Percentiles rank a stretch among this genome's conserved stretches.
Evolutionary conservation across 1,284 basidiomycete species (phyloP).

Genomic region (Ustilago bromivora): DNA sequence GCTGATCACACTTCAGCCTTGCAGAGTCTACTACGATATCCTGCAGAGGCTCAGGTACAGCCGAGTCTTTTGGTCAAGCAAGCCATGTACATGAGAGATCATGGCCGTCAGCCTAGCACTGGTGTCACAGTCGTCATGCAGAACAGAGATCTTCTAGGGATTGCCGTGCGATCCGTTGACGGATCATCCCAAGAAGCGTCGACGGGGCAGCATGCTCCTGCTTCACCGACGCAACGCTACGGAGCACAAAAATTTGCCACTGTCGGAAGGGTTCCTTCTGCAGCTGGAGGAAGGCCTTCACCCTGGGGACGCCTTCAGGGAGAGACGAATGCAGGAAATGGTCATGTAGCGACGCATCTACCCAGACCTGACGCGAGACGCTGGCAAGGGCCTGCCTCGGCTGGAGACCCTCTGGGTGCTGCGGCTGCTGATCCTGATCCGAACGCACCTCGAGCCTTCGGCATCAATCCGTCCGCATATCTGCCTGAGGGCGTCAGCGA

Average conservation of each 20-base stretch:
- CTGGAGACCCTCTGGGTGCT: constrained; percentile 29
- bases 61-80: constrained; percentile 48
- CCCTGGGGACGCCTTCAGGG: constrained; percentile 29
- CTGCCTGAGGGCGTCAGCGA: constrained; percentile 59
- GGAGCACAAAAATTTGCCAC: constrained; percentile 39
- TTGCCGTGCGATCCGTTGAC: constrained; percentile 17
- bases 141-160: constrained; percentile 51
- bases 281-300: constrained; percentile 13
- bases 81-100: constrained; percentile 41
- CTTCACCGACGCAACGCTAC: constrained; percentile 11
- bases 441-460: constrained; percentile 27
- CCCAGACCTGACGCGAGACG: constrained; percentile 3
- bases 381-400: constrained; percentile 11
- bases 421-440: not conserved
- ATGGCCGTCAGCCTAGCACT: constrained; percentile 36
- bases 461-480: constrained; percentile 44
- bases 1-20: constrained; percentile 58
- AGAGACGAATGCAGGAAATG: constrained; percentile 1
- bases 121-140: constrained; percentile 53
- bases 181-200: not conserved
- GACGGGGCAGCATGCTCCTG: not conserved
- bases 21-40: constrained; percentile 56
- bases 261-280: constrained; percentile 27
- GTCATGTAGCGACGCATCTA: not conserved
- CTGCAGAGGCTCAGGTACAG: constrained; percentile 27